Evolutionary conservation across 371 early-diverging fungal genomes (phyloP).

Genomic region (Actinomortierella wolfii): DNA sequence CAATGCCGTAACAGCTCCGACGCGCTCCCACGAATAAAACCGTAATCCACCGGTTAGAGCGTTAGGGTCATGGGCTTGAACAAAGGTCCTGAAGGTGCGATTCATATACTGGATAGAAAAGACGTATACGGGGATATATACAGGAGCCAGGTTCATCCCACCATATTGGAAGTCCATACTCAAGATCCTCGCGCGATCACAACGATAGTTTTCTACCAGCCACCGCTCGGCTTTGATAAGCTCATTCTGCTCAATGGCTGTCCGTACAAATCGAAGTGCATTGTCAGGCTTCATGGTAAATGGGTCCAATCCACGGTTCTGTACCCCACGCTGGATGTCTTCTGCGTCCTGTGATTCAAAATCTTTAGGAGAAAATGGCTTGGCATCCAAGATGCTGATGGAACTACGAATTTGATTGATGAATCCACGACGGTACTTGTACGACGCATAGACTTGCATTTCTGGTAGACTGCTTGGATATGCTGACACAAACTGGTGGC

Average conservation of each 20-base stretch:
- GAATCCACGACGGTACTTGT: conserved; percentile 62
- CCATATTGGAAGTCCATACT: conserved; percentile 52
- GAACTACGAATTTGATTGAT: conserved; percentile 56
- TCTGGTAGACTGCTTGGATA: conserved; percentile 53
- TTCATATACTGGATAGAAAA: conserved; percentile 57
- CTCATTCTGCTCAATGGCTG: conserved; percentile 54
- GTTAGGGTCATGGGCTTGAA: conserved; percentile 56
- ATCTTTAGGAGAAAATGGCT: conserved; percentile 45
- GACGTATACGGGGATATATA: conserved; percentile 62
- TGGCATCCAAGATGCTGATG: conserved; percentile 53
- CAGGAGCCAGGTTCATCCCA: conserved; percentile 54
- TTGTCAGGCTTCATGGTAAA: conserved; percentile 59
- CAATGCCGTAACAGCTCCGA: conserved; percentile 55
- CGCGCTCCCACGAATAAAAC: conserved; percentile 59
- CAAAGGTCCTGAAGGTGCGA: conserved; percentile 58
- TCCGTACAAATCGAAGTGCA: conserved; percentile 55
- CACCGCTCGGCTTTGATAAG: conserved; percentile 52
- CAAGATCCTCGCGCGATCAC: conserved; percentile 58
- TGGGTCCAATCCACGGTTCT: conserved; percentile 53
- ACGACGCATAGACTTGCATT: conserved; percentile 62
- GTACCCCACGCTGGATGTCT: conserved; percentile 32
- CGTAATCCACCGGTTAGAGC: conserved; percentile 55
- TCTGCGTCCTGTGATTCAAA: conserved; percentile 46
- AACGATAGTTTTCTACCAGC: conserved; percentile 51
- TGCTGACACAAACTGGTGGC: conserved; percentile 48